Base-by-base conservation (phyloP, 495 filamentous ascomycete species). In the Trichoderma orchidacearum region DNA sequence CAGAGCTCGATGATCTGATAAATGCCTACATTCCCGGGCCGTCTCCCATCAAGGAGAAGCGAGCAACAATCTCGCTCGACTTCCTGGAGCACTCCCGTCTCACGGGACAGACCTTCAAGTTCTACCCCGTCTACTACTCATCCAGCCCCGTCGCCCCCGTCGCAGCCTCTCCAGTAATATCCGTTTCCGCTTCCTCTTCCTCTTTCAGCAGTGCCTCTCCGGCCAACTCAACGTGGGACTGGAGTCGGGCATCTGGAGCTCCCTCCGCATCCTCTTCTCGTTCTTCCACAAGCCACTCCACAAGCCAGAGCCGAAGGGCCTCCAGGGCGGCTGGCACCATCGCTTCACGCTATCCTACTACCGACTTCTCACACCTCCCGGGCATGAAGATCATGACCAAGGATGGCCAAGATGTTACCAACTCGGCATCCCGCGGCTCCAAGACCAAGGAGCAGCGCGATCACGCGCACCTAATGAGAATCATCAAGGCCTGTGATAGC, bases 361-460 rank as follows among this genome's bases (percentile, higher is more conserved):
- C 55, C 18, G 75, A 77, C 62, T 73, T 76, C 58, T 68, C 75
- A 17, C 61, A 68, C 57, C 67, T 80, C 18, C 78, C 78, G 8
- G 78, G 78, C 54, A 80, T 80, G 75, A 77, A 76, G 56, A 81
- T 81, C 62, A 69, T 81, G 68, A 80, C 77, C 58, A 75, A 71
- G 66, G 78, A 81, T 53, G 78, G 78, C 29, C 65, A 63, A 13
- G 78, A 81, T 61, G 70, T 81, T 48, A 81, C 78, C 51, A 75
- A 75, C 68, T 74, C 73, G 15, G 75, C 75, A 23, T 79, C 76
- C 18, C 73, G 77, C 21, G 78, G 78, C 21, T 77, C 74, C 65
- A 81, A 81, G 70, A 78, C 77, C 32, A 79, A 79, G 73, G 78
- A 81, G 69, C 77, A 81, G 65, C 70, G 78, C 25, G 78, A 81